phyloP scores from a whole-genome alignment of 768 basidiomycete species.

The Amanita molliuscula region DNA sequence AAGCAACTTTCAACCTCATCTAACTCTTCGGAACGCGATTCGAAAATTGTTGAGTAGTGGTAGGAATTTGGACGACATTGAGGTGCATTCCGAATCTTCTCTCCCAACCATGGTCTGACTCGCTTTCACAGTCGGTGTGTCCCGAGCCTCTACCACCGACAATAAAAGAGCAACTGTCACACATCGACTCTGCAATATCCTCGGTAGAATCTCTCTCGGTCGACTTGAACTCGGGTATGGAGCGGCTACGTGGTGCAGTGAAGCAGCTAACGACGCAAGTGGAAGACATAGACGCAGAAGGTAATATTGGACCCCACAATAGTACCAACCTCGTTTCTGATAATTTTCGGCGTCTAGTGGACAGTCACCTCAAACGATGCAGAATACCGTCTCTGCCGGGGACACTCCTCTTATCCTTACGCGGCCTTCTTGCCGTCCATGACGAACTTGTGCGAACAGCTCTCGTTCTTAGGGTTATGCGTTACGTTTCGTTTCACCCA shows the following conservation, averaged over 20 bases:
- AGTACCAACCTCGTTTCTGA: neutral
- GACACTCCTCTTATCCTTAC: slow-evolving; percentile 36
- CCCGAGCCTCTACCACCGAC: slow-evolving; percentile 16
- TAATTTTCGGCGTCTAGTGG: slow-evolving; percentile 22
- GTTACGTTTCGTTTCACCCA: slow-evolving; percentile 61
- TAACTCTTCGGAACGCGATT: slow-evolving; percentile 67
- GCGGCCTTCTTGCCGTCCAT: slow-evolving; percentile 20
- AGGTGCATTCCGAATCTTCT: slow-evolving; percentile 11
- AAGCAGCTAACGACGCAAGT: slow-evolving; percentile 22
- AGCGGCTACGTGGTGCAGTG: slow-evolving; percentile 28
- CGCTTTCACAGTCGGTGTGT: slow-evolving; percentile 3
- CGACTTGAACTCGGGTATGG: slow-evolving; percentile 20
- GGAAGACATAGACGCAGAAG: slow-evolving; percentile 34
- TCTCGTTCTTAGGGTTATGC: slow-evolving; percentile 46
- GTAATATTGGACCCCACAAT: slow-evolving; percentile 17
- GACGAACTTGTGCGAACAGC: slow-evolving; percentile 27
- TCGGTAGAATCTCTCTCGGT: slow-evolving; percentile 21
- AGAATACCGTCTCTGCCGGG: slow-evolving; percentile 35
- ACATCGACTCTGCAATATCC: slow-evolving; percentile 20
- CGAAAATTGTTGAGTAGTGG: slow-evolving; percentile 30
- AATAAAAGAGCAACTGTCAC: slow-evolving; percentile 21
- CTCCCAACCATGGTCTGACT: neutral
- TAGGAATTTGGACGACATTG: slow-evolving; percentile 6
- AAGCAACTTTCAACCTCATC: slow-evolving; percentile 65
- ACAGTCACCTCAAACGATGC: slow-evolving; percentile 25